These are phyloP conservation scores for Beauveria varroae DNA, from an alignment of 2,329 filamentous ascomycete species.

Conservation along the genomic window DNA sequence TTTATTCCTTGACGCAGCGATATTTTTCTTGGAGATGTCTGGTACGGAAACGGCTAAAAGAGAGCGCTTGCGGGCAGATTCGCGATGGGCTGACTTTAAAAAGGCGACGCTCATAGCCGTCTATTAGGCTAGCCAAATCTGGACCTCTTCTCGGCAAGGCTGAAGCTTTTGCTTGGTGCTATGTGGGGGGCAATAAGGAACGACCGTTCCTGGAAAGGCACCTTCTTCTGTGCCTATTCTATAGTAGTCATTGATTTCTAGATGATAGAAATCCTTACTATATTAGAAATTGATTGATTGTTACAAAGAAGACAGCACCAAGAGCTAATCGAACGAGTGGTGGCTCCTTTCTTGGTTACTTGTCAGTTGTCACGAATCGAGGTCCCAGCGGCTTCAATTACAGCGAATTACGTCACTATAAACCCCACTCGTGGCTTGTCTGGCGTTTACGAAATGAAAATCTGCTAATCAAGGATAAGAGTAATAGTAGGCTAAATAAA, in stretches of 20 bases:
- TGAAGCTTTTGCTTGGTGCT: background rate
- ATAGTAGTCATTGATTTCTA: too few relatives aligned
- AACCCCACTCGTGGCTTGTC: background rate
- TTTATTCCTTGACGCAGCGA: background rate
- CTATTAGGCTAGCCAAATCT: background rate
- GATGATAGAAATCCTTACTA: too few relatives aligned
- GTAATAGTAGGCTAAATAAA: too few relatives aligned
- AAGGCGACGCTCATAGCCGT: background rate
- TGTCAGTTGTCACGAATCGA: background rate
- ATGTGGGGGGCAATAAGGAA: too few relatives aligned
- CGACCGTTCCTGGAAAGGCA: too few relatives aligned
- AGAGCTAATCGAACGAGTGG: too few relatives aligned
- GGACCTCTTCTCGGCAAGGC: background rate
- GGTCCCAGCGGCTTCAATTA: background rate
- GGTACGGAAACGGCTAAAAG: background rate
- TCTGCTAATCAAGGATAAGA: too few relatives aligned
- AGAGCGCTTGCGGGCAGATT: background rate
- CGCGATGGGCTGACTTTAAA: background rate
- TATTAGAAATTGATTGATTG: too few relatives aligned
- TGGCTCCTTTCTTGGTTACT: too few relatives aligned
- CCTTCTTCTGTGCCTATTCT: too few relatives aligned
- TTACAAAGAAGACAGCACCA: too few relatives aligned
- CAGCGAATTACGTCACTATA: background rate
- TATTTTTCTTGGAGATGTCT: background rate
- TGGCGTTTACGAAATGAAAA: too few relatives aligned